phyloP scores from a whole-genome alignment of 2,329 filamentous ascomycete species.

The Verticillium klebahnii region DNA sequence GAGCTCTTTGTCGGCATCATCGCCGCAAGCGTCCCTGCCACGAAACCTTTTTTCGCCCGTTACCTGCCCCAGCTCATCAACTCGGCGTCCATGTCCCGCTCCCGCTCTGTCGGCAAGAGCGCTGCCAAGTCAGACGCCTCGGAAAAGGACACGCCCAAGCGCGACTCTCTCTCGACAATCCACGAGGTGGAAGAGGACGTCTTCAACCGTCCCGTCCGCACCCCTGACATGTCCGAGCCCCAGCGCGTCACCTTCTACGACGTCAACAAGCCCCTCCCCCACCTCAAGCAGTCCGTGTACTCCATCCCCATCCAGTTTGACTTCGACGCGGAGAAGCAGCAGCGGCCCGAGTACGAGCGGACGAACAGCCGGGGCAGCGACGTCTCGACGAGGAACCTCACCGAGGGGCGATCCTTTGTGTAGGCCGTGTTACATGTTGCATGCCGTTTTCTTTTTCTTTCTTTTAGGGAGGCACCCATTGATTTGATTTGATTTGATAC shows the following conservation, averaged over 20 bases:
- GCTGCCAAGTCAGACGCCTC: not conserved
- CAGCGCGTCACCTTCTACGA: conserved; percentile 7
- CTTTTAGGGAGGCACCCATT: too few species aligned
- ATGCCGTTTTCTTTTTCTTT: not conserved
- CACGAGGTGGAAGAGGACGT: conserved; percentile 1
- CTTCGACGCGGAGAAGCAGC: not conserved
- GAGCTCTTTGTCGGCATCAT: conserved; percentile 13
- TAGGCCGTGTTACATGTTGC: not conserved
- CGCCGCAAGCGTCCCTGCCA: conserved; percentile 10
- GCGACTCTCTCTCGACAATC: conserved; percentile 4
- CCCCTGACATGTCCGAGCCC: conserved; percentile 8
- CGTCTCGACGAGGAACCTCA: not conserved
- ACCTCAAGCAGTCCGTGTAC: conserved; percentile 13
- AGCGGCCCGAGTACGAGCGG: not conserved
- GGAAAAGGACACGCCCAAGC: not conserved
- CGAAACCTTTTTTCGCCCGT: conserved; percentile 15
- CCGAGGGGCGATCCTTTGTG: conserved; percentile 1
- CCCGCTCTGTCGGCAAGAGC: conserved; percentile 3
- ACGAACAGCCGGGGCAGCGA: not conserved
- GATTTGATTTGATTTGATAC: not conserved
- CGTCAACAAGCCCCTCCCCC: conserved; percentile 24
- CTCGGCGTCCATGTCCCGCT: conserved; percentile 3
- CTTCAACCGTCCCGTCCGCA: not conserved
- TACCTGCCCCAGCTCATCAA: conserved; percentile 11
- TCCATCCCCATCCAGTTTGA: conserved; percentile 11